These are phyloP conservation scores for Ciborinia camelliae DNA, from an alignment of 2,329 filamentous ascomycete species.

Conservation along the genomic window DNA sequence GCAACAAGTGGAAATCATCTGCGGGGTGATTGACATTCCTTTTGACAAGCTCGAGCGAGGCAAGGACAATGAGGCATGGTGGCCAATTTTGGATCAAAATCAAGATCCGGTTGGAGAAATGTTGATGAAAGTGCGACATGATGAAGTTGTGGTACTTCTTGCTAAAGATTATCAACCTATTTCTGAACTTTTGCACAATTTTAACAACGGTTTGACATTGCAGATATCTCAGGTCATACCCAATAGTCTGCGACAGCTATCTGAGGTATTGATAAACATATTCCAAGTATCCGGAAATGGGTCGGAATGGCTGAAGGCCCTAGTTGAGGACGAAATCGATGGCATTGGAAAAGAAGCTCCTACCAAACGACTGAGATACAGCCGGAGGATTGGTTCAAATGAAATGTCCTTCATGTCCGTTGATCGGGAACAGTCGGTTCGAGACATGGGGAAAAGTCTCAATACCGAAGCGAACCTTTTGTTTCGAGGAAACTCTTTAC, in stretches of 20 bases:
- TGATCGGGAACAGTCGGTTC: conserved; percentile 68
- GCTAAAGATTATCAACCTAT: conserved; percentile 80
- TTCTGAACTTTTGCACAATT: conserved; percentile 78
- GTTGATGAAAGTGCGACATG: conserved; percentile 76
- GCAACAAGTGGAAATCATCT: conserved; percentile 50
- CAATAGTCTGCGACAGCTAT: conserved; percentile 71
- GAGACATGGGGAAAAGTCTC: conserved; percentile 74
- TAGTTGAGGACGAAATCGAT: conserved; percentile 97
- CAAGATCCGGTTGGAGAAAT: conserved; percentile 78
- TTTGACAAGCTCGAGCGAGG: conserved; percentile 74
- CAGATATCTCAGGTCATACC: conserved; percentile 80
- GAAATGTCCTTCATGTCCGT: conserved; percentile 58
- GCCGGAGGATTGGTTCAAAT: conserved; percentile 65
- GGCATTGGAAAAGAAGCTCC: conserved; percentile 80
- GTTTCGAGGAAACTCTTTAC: conserved; percentile 89
- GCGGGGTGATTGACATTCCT: conserved; percentile 70
- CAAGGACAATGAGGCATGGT: conserved; percentile 83
- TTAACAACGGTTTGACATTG: conserved; percentile 76
- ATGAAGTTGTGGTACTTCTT: conserved; percentile 87
- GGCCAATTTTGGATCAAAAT: conserved; percentile 72
- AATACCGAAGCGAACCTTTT: conserved; percentile 89
- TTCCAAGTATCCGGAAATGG: conserved; percentile 88
- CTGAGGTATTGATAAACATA: conserved; percentile 86
- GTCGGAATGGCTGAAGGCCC: conserved; percentile 83
- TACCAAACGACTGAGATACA: conserved; percentile 70